These are phyloP conservation scores for Crataegus laevigata DNA, from an alignment of 306 rosid genomes.

Conservation along the genomic window DNA sequence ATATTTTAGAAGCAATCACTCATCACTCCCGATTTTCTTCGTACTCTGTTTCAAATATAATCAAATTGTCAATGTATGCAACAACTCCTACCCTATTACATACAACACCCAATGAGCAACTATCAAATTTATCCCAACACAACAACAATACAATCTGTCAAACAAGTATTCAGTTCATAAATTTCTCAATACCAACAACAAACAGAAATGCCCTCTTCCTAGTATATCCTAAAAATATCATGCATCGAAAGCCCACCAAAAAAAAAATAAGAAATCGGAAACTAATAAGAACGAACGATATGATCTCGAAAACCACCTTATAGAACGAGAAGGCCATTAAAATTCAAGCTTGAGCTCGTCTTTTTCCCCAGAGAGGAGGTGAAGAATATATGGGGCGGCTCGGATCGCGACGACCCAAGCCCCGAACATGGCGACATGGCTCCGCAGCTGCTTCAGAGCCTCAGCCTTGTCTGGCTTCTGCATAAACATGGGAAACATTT, in stretches of 20 bases:
- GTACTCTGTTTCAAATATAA: background rate
- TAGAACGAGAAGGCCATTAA: conserved; percentile 8
- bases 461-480: conserved; percentile 84
- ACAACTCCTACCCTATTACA: background rate
- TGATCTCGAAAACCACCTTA: conserved; percentile 18
- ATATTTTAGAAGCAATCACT: background rate
- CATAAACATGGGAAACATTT: conserved; percentile 91
- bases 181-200: background rate
- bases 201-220: background rate
- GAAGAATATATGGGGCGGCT: conserved; percentile 70
- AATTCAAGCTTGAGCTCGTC: conserved; percentile 77
- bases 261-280: background rate
- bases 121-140: background rate
- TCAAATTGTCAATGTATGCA: background rate
- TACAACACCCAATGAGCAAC: background rate
- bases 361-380: conserved; percentile 54
- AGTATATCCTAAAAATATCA: background rate
- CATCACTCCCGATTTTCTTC: background rate
- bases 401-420: conserved; percentile 82
- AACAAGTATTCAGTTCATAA: background rate
- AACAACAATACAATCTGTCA: background rate
- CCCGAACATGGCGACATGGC: conserved; percentile 77
- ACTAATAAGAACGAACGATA: background rate
- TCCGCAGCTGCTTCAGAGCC: conserved; percentile 74
- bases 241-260: background rate